phyloP scores from a whole-genome alignment of 805 yeast genomes.

The Ogataea paraovalis region DNA sequence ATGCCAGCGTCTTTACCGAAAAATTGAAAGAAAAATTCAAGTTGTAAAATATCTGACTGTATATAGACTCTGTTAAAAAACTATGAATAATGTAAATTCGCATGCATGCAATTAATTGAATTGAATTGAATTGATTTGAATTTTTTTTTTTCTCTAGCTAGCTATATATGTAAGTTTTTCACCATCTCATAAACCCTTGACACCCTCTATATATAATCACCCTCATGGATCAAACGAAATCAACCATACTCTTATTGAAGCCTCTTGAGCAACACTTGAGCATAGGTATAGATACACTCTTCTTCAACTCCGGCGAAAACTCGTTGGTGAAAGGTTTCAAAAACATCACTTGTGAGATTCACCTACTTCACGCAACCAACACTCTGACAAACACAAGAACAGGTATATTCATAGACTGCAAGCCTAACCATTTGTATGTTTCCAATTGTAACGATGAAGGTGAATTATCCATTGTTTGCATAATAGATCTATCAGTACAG shows the following conservation, averaged over 20 bases:
- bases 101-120: too few species aligned
- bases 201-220: too few species aligned
- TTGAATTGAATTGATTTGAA: too few species aligned
- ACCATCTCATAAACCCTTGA: too few species aligned
- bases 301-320: conserved; percentile 10
- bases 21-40: conserved; percentile 18
- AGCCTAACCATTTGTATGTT: conserved; percentile 14
- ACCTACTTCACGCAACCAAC: conserved; percentile 50
- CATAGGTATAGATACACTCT: conserved; percentile 25
- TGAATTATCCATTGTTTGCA: conserved; percentile 6
- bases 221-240: background rate
- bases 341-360: conserved; percentile 46
- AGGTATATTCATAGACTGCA: conserved; percentile 37
- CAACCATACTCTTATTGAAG: background rate
- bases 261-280: conserved; percentile 12
- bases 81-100: background rate
- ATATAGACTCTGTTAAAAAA: too few species aligned
- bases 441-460: conserved; percentile 29
- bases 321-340: conserved; percentile 44
- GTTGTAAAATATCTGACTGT: background rate
- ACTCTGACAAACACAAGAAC: conserved; percentile 33
- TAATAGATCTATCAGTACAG: background rate
- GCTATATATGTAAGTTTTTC: too few species aligned
- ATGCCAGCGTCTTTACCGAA: conserved; percentile 24
- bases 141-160: too few species aligned